A percentile compares a stretch with the other conserved stretches of the same genome.
These are phyloP conservation scores for Aspergillus hancockii DNA, from an alignment of 495 filamentous ascomycete genomes.

Conservation along the genomic window DNA sequence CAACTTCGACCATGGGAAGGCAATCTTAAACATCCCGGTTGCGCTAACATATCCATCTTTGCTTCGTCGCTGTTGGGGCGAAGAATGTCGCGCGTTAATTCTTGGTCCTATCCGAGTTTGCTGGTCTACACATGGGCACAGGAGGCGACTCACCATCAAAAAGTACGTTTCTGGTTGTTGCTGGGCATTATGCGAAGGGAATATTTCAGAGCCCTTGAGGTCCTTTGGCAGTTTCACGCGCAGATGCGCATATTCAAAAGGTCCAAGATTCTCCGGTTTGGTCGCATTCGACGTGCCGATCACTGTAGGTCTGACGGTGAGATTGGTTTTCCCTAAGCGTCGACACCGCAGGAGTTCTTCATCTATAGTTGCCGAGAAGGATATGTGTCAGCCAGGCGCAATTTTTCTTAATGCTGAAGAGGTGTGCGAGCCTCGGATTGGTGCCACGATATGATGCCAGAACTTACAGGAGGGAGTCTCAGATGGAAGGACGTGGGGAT, in stretches of 20 bases:
- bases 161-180: slow-evolving; percentile 85
- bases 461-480: slow-evolving; percentile 64
- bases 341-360: slow-evolving; percentile 80
- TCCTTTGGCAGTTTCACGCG: slow-evolving; percentile 87
- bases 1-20: slow-evolving; percentile 87
- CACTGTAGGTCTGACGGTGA: slow-evolving; percentile 74
- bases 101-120: background rate
- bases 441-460: slow-evolving; percentile 21
- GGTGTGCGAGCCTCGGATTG: slow-evolving; percentile 19
- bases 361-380: slow-evolving; percentile 50
- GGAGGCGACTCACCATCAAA: slow-evolving; percentile 68
- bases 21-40: slow-evolving; percentile 99
- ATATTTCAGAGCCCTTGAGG: slow-evolving; percentile 85
- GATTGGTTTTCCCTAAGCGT: slow-evolving; percentile 86
- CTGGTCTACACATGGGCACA: background rate
- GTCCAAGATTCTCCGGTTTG: slow-evolving; percentile 69
- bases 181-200: slow-evolving; percentile 61
- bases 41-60: slow-evolving; percentile 92
- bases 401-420: slow-evolving; percentile 9
- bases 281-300: slow-evolving; percentile 65
- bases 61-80: slow-evolving; percentile 69
- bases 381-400: slow-evolving; percentile 31
- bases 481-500: slow-evolving; percentile 77
- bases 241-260: slow-evolving; percentile 94
- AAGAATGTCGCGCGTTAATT: background rate